Percentiles rank a stretch among this genome's conserved stretches.
Conservation (phyloP, 805 yeast genomes). For the Suhomyces pyralidae region DNA sequence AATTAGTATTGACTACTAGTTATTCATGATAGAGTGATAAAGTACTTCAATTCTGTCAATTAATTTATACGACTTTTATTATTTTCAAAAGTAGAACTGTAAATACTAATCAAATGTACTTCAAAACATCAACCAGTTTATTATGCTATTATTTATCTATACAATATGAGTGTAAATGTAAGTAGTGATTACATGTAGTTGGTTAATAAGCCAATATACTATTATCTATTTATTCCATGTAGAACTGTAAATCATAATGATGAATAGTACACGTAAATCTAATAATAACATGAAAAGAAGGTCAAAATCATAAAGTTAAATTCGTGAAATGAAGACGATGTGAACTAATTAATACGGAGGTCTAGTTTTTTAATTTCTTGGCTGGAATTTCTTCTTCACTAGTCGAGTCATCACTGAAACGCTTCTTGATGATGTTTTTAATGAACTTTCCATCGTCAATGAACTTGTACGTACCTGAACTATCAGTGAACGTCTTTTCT, state of each 20-base stretch:
- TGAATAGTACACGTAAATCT: too few species aligned
- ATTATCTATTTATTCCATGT: too few species aligned
- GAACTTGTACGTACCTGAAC: slow-evolving; percentile 30
- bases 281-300: too few species aligned
- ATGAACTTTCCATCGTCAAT: slow-evolving; percentile 61
- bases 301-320: too few species aligned
- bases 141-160: too few species aligned
- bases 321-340: background rate
- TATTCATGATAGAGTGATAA: background rate
- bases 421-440: slow-evolving; percentile 56
- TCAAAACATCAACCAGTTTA: too few species aligned
- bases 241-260: too few species aligned
- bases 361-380: background rate
- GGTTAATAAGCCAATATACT: too few species aligned
- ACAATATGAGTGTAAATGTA: too few species aligned
- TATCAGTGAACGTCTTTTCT: slow-evolving; percentile 20
- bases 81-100: too few species aligned
- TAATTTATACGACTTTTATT: background rate
- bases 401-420: slow-evolving; percentile 9
- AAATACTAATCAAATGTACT: too few species aligned
- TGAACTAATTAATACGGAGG: background rate
- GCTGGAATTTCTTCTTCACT: slow-evolving; percentile 2
- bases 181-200: too few species aligned
- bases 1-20: background rate
- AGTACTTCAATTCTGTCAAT: background rate